Evolutionary conservation across 1,284 basidiomycete species (phyloP), one percentile per base, ranked within the genome.

Genomic region (Schizophyllum amplum): DNA sequence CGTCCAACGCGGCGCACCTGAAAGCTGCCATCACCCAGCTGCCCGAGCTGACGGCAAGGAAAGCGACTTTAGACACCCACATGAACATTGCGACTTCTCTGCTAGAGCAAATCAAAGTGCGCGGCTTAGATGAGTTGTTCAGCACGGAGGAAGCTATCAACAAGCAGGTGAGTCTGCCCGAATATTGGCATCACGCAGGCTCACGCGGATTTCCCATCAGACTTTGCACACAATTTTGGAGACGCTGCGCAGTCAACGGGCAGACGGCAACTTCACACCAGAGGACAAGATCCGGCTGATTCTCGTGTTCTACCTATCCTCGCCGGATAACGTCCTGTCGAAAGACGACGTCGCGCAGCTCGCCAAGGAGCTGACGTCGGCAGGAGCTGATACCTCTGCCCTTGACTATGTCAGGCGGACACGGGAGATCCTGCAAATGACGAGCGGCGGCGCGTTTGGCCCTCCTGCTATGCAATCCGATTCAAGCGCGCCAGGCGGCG

Each of bases 21-120:
- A 99, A 98, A 75, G 94, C 93, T 0, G 97, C 97, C 2, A 98
- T 99, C 68, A 99, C 96, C 0, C 94, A 95, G 57, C 78, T 99
- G n/a, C 97, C 97, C 1, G 96, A 99, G 70, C 77, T 99, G 50
- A 98, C 96, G 2, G 94, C 96, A 20, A 83, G 97, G 50, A 99
- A 99, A 67, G 88, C 93, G 51, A 96, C 92, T 1, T 81, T 99
- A 33, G 97, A 99, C 70, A 94, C 96, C 1, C 96, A 99, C 64
- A 99, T 99, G 95, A 98, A 99, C 73, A 98, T 99, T 57, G 97
- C 97, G 27, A 98, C 96, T 2, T 89, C 96, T 5, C 75, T 99
- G 15, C 75, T 99, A 25, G 94, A 97, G 69, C 88, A 98, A 21
- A 98, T 99, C 77, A 98, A 98, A 75, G 86, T 87, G 62, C 84